Base-by-base conservation (phyloP, 2,329 filamentous ascomycete species). In the Ophiocordyceps australis region DNA sequence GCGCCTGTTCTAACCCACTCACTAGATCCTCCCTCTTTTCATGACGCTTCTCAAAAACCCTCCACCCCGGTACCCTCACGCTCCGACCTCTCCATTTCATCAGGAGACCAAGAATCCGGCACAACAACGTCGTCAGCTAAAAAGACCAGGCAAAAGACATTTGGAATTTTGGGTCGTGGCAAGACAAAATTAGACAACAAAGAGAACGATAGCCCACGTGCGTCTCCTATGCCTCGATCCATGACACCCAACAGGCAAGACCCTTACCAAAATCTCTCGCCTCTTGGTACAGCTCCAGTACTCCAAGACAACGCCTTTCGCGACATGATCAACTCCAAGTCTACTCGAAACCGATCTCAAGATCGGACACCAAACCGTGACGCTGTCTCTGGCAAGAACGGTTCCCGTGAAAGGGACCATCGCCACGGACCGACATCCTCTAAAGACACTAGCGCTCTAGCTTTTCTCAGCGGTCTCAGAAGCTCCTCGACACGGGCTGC, bases 401-500 rank as follows among this genome's bases (percentile, higher is more conserved):
- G 40, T 14, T 50, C 53, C 24, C 52, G 51, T 25, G 62, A 64
- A 28, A 61, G 50, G 41, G 53, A 65, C 49, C 47, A 48, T 28
- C 60, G 51, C 41, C 35, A 17, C 13, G 66, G 58, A 38, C 59
- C 54, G 16, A 61, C 65, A 2, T 66, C 69, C 1, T 55, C 62
- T 35, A 64, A 65, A 27, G 71, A 76, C 24, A 70, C 63, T 24
- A 70, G 73, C 11, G 67, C 72, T 8, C 58, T 52, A 24, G 60
- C 63, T 3, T 71, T 89, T 28, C 67, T 89, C 41, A 77, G 65
- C 35, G 81, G 76, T 29, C 54, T 89, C 23, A 78, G 76, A 36
- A 74, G 65, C 37, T 73, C 74, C 5, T 74, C 74, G 12, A 75
- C 67, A 26, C 75, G 74, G 38, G 77, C 79, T 28, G 80, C 79